Evolutionary conservation across 345 rosid species (phyloP), one percentile per base, ranked within the genome.

Genomic region (Tarenaya hassleriana): DNA sequence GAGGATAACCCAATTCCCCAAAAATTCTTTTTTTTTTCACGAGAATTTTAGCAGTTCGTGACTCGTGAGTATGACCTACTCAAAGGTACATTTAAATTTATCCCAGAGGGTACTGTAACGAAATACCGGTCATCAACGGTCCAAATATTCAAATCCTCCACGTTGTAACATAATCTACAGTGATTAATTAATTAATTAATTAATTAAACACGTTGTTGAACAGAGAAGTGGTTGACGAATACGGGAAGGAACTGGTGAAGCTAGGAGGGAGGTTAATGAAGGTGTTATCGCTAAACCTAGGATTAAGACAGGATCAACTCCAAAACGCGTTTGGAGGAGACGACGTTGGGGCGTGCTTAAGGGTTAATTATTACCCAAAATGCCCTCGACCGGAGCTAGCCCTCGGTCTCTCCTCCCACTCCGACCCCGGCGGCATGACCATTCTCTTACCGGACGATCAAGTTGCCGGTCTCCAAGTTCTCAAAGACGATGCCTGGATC

Each of bases 351-450:
- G 85, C 94, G 1, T 88, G 97, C 56, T 10, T 92, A 7, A 78
- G 97, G 61, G 82, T 83, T 16, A 92, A 92, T 33, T 92, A 79
- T 60, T 92, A 92, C 63, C 97, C 98, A 0, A 88, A 76, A 51
- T 92, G 98, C 61, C 98, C 98, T 1, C 91, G 83, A 21, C 98
- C 98, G 1, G 87, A 83, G 35, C 52, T 92, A 41, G 69, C 98
- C 3, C 86, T 88, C 0, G 96, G 98, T 6, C 67, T 92, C 21
- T 88, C 98, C 0, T 62, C 95, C 0, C 98, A 92, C 66, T 88
- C 98, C 0, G 98, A 92, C 41, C 98, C 98, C 0, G 97, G 97
- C 0, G 96, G 96, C 47, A 44, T 88, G 77, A 92, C 98, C 38
- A 16, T 92, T 17, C 77, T 92, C 34, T 64, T 92, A 60, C 94